A percentile compares a stretch with the other conserved stretches of the same genome.
phyloP scores from a whole-genome alignment of 768 basidiomycete species.

The Russula earlei region DNA sequence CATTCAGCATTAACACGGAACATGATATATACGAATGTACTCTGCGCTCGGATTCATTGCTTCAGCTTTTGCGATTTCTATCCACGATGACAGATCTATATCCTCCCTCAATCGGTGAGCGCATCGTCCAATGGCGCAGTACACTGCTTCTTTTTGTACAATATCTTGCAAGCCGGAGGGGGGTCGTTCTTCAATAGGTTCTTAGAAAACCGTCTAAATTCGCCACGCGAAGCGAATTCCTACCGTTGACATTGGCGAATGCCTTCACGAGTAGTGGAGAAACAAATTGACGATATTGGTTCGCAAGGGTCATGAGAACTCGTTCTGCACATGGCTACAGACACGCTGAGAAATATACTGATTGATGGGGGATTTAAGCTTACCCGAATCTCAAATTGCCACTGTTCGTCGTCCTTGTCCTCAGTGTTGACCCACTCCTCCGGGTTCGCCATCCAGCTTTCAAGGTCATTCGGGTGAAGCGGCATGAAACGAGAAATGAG shows the following conservation, averaged over 20 bases:
- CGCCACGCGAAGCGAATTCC: constrained; percentile 19
- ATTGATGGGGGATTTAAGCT: constrained; percentile 22
- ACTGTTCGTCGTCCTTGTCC: constrained; percentile 82
- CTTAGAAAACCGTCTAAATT: not conserved
- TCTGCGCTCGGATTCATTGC: constrained; percentile 47
- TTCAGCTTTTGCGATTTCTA: constrained; percentile 49
- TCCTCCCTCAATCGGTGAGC: constrained; percentile 48
- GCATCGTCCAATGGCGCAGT: constrained; percentile 85
- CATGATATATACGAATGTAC: constrained; percentile 30
- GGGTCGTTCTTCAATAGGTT: constrained; percentile 30
- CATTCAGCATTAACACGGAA: not conserved
- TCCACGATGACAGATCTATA: constrained; percentile 65
- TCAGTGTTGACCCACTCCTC: constrained; percentile 93
- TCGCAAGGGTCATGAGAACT: constrained; percentile 72
- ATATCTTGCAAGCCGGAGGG: constrained; percentile 47
- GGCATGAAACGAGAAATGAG: constrained; percentile 82
- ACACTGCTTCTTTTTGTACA: constrained; percentile 77
- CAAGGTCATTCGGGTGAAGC: constrained; percentile 69
- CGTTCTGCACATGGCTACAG: constrained; percentile 84
- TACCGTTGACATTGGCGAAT: constrained; percentile 56
- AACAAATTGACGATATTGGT: constrained; percentile 61
- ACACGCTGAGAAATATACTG: not conserved
- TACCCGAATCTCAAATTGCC: constrained; percentile 90
- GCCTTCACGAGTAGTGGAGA: constrained; percentile 51
- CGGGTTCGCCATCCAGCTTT: constrained; percentile 78